Evolutionary conservation across 208 protist genomes (phyloP).

Genomic region (Wallacemonas rigidus): DNA sequence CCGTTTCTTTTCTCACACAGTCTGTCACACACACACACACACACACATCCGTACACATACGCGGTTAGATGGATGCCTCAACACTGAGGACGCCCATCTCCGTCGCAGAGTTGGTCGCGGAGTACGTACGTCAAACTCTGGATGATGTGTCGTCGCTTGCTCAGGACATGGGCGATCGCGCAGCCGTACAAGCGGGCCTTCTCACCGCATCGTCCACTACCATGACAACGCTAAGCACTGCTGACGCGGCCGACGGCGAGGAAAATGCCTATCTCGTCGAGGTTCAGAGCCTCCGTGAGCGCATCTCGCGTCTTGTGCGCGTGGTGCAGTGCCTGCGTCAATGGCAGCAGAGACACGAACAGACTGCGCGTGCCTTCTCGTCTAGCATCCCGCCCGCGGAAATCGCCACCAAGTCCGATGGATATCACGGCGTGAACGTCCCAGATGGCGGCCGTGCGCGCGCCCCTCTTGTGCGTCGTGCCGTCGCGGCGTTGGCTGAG

Average conservation of each 20-base stretch:
- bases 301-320: conserved; percentile 24
- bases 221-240: too few relatives aligned
- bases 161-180: not conserved
- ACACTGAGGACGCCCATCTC: conserved; percentile 8
- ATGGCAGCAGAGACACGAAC: conserved; percentile 9
- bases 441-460: not conserved
- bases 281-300: conserved; percentile 16
- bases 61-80: not conserved
- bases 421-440: too few relatives aligned
- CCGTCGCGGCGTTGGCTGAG: not conserved
- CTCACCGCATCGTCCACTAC: not conserved
- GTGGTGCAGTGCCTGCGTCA: conserved; percentile 13
- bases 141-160: conserved; percentile 35
- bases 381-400: too few relatives aligned
- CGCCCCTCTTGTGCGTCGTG: not conserved
- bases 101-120: conserved; percentile 36
- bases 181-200: not conserved
- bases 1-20: not conserved
- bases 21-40: not conserved
- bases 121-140: conserved; percentile 52
- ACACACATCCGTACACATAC: not conserved
- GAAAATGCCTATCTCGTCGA: conserved; percentile 22
- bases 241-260: not conserved
- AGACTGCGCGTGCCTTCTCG: too few relatives aligned
- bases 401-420: too few relatives aligned